Percentiles rank a stretch among this genome's conserved stretches.
phyloP scores from a whole-genome alignment of 495 filamentous ascomycete species.

The Recurvomyces mirabilis region DNA sequence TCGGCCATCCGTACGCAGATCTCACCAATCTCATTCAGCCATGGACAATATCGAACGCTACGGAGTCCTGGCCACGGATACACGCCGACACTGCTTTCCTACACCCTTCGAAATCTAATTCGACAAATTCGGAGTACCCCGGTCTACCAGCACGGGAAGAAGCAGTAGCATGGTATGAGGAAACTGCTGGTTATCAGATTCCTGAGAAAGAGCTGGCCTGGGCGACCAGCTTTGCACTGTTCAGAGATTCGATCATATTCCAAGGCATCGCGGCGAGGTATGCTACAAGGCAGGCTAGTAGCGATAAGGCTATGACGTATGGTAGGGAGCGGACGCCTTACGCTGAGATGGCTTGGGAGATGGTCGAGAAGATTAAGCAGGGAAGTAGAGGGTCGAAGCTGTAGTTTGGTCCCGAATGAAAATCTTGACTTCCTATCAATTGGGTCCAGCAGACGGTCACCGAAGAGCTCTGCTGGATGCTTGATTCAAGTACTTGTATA shows the following conservation, averaged over 20 bases:
- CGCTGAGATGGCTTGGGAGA: conserved; percentile 63
- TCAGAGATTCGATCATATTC: conserved; percentile 60
- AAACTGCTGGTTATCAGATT: conserved; percentile 54
- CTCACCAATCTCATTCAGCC: conserved; percentile 68
- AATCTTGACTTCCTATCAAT: too few species aligned
- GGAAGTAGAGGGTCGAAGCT: conserved; percentile 37
- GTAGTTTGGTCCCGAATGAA: too few species aligned
- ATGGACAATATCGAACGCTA: conserved; percentile 33
- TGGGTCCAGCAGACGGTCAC: too few species aligned
- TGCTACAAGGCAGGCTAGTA: conserved; percentile 80
- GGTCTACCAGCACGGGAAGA: conserved; percentile 63
- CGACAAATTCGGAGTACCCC: conserved; percentile 18
- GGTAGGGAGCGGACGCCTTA: conserved; percentile 50
- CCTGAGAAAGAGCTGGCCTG: conserved; percentile 43
- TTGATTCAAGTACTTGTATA: too few species aligned
- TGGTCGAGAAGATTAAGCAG: conserved; percentile 41
- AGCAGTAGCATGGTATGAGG: conserved; percentile 63
- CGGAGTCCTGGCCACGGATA: conserved; percentile 23
- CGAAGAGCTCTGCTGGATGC: too few species aligned
- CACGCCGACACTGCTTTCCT: conserved; percentile 39
- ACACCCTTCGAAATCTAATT: conserved; percentile 32
- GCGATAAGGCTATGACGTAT: conserved; percentile 63
- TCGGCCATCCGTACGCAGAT: conserved; percentile 85
- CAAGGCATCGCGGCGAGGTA: conserved; percentile 85
- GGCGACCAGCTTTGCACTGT: conserved; percentile 43